Evolutionary conservation across 176 grass and related monocot species (phyloP).

Genomic region (Carex kokanica): DNA sequence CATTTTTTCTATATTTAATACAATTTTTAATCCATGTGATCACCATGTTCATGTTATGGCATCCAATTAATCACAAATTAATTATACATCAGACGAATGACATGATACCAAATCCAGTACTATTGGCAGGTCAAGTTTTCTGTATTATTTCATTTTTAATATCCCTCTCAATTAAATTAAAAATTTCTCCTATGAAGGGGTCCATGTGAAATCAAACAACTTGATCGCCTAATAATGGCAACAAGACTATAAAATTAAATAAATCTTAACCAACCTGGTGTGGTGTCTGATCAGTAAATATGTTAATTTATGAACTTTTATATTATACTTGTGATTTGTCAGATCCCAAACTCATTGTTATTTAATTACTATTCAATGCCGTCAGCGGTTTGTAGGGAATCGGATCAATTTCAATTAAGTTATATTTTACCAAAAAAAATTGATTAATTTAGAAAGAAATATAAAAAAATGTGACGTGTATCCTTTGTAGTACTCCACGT

Average conservation of each 20-base stretch:
- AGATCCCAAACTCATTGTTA: background rate
- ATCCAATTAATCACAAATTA: conserved; percentile 13
- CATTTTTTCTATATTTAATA: background rate
- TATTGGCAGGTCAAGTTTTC: conserved; percentile 3
- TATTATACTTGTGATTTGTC: background rate
- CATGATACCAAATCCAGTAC: conserved; percentile 19
- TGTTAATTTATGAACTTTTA: conserved; percentile 5
- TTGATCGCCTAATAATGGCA: conserved; percentile 16
- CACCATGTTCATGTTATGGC: conserved; percentile 17
- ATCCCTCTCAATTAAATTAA: background rate
- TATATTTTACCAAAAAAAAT: no score
- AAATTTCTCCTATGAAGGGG: background rate
- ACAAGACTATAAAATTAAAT: background rate
- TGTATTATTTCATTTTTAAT: background rate
- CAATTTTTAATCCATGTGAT: conserved; percentile 16
- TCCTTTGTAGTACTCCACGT: no score
- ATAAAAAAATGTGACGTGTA: no score
- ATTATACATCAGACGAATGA: background rate
- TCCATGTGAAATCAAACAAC: conserved; percentile 16
- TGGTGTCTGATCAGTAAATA: conserved; percentile 1
- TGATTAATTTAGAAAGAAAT: no score
- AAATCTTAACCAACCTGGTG: conserved; percentile 3
- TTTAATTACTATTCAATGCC: no score
- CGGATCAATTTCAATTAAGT: no score
- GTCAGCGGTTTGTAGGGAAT: no score